These are phyloP conservation scores for Pilaira anomala DNA, from an alignment of 192 early-diverging fungal species.

Conservation along the genomic window DNA sequence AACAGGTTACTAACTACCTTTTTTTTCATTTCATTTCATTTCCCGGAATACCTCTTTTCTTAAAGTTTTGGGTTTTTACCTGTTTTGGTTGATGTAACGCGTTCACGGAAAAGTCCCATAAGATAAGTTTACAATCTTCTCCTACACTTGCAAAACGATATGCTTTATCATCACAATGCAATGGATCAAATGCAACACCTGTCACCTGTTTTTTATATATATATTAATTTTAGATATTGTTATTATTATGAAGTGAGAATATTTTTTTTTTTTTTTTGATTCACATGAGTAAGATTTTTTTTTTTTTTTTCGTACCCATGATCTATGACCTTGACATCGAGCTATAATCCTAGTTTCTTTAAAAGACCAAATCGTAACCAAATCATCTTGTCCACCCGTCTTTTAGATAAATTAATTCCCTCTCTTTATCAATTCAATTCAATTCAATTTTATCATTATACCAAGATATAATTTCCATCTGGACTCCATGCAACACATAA, in stretches of 20 bases:
- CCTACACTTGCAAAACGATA: slow-evolving; percentile 89
- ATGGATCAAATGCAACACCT: slow-evolving; percentile 79
- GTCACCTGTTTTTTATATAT: slow-evolving; percentile 37
- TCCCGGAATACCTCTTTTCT: neutral
- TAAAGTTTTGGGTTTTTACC: slow-evolving; percentile 37
- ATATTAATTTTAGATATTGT: neutral
- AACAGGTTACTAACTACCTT: too few species aligned
- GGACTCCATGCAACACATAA: slow-evolving; percentile 88
- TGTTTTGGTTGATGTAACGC: slow-evolving; percentile 73
- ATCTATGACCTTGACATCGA: slow-evolving; percentile 87
- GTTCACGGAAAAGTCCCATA: slow-evolving; percentile 91
- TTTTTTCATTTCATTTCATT: neutral
- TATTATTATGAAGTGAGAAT: neutral
- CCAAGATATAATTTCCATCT: slow-evolving; percentile 76
- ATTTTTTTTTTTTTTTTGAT: too few species aligned
- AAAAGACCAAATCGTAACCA: slow-evolving; percentile 87
- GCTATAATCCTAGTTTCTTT: slow-evolving; percentile 74
- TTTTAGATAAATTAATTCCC: slow-evolving; percentile 33
- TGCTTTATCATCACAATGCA: slow-evolving; percentile 70
- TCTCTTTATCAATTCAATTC: too few species aligned
- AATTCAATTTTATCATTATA: slow-evolving; percentile 51
- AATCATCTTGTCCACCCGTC: slow-evolving; percentile 91
- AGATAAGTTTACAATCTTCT: slow-evolving; percentile 79
- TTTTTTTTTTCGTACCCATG: slow-evolving; percentile 60
- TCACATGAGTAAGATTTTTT: neutral